Base-by-base conservation (phyloP, 1,284 basidiomycete genomes). In the Leccinum fuscescens region DNA sequence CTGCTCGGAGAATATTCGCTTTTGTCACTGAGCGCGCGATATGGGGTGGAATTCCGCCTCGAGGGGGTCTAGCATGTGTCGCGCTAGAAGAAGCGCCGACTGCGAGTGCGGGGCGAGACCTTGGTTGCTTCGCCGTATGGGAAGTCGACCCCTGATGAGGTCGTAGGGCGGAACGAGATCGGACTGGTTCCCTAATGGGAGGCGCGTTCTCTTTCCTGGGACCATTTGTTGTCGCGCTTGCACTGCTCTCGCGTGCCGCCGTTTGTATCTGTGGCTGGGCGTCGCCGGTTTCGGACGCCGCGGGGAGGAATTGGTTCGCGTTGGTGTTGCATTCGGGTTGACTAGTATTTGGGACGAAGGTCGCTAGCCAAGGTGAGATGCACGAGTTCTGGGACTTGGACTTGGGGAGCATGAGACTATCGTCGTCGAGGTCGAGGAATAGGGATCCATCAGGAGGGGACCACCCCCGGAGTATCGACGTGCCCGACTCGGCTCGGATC, bases 41-140 rank as follows among this genome's bases (percentile, higher is more conserved):
- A 22, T 69, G 63, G 0, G 73, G 73, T 44, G 70, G 73, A 31
- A 75, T 60, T 11, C 73, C 70, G 15, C 70, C 73, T 52, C 68
- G 64, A 3, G 70, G 73, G 11, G 70, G 61, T 46, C 55, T 63
- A 1, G 60, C 56, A n/a, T 71, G 57, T 29, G 55, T 57, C 20
- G 35, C 39, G 4, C 51, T 7, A 1, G 59, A 44, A 15, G 42
- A 22, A 48, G 46, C 46, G 6, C 17, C 20, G 46, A 48, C 22
- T 6, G 46, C 22, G 46, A 48, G 22, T 42, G n/a, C 15, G 9
- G 42, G 17, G 11, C 42, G 42, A 11, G 42, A 44, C 17, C 42
- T 44, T 20, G 42, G 11, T 20, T 44, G 42, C 11, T 44, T 44
- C 17, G 42, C 11, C 6, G 11, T 44, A 6, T 20, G 42, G 63